Conservation (phyloP, 2,329 filamentous ascomycete species). For the Simplicillium sp. region DNA sequence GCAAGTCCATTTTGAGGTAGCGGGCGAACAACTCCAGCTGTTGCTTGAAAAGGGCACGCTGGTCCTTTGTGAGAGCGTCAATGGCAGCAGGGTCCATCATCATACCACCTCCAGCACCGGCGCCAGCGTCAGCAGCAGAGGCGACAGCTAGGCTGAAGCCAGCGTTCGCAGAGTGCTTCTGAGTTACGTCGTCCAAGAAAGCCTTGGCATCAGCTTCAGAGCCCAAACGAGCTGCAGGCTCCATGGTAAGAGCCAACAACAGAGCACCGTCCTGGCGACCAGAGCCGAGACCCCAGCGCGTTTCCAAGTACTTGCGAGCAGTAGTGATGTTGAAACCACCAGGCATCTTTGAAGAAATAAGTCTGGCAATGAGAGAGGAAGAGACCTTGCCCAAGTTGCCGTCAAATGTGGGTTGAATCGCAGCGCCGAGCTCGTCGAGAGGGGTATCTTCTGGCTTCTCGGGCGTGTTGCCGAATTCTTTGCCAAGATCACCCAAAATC, state of each 20-base stretch:
- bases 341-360: constrained; percentile 99
- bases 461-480: constrained; percentile 95
- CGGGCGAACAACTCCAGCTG: constrained; percentile 90
- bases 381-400: constrained; percentile 97
- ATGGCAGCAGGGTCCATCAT: constrained; percentile 99
- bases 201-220: constrained; percentile 87
- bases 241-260: constrained; percentile 82
- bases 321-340: constrained; percentile 98
- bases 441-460: constrained; percentile 98
- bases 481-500: constrained; percentile 93
- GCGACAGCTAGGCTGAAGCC: constrained; percentile 77
- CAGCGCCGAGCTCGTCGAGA: constrained; percentile 84
- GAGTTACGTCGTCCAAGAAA: constrained; percentile 78
- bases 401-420: constrained; percentile 98
- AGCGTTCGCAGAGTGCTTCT: constrained; percentile 79
- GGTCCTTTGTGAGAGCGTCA: constrained; percentile 94
- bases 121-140: constrained; percentile 63
- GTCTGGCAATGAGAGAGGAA: constrained; percentile 79
- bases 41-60: constrained; percentile 93
- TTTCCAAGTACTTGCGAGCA: constrained; percentile 90
- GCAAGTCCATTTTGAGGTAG: constrained; percentile 94
- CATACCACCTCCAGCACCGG: constrained; percentile 72
- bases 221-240: constrained; percentile 78
- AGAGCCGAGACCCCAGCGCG: constrained; percentile 76
- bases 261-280: constrained; percentile 89